Evolutionary conservation across 768 basidiomycete genomes (phyloP).

Genomic region (Boletus patriciae): DNA sequence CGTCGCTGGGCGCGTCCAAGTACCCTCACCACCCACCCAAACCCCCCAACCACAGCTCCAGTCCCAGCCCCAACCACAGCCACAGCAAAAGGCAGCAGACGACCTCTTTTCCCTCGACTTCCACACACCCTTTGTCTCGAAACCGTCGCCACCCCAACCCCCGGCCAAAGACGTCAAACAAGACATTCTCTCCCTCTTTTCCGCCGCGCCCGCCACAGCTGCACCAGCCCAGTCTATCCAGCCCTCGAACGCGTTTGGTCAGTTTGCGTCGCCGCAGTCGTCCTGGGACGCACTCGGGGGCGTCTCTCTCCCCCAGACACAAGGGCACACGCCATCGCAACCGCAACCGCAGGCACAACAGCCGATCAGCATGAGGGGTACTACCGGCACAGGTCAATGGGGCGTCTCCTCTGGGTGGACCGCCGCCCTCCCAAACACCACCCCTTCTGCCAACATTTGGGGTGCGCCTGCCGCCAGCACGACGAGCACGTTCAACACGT

Average conservation of each 20-base stretch:
- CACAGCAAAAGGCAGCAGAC: constrained; percentile 43
- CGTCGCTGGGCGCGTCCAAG: constrained; percentile 39
- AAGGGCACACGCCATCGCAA: no score
- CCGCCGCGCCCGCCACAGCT: constrained; percentile 39
- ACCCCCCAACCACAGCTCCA: constrained; percentile 13
- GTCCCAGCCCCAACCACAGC: constrained; percentile 21
- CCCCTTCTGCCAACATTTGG: constrained; percentile 38
- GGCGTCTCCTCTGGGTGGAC: no score
- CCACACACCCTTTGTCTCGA: constrained; percentile 50
- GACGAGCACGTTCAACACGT: constrained; percentile 12
- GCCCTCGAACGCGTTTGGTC: constrained; percentile 36
- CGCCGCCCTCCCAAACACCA: constrained; percentile 28
- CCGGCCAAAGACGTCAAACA: constrained; percentile 75
- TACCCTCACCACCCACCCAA: background rate
- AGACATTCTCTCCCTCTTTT: constrained; percentile 84
- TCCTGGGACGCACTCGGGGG: constrained; percentile 29
- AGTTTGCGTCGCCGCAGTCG: constrained; percentile 32
- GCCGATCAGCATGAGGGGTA: constrained; percentile 55
- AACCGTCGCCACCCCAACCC: constrained; percentile 28
- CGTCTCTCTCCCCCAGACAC: no score
- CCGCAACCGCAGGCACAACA: constrained; percentile 18
- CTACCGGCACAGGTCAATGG: constrained; percentile 55
- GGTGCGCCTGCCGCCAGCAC: constrained; percentile 10
- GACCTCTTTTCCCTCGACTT: constrained; percentile 89
- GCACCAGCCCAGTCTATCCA: constrained; percentile 26